Percentiles rank a stretch among this genome's conserved stretches.
Evolutionary conservation across 257 asterid genomes (phyloP).

Genomic region (Rauvolfia tetraphylla): DNA sequence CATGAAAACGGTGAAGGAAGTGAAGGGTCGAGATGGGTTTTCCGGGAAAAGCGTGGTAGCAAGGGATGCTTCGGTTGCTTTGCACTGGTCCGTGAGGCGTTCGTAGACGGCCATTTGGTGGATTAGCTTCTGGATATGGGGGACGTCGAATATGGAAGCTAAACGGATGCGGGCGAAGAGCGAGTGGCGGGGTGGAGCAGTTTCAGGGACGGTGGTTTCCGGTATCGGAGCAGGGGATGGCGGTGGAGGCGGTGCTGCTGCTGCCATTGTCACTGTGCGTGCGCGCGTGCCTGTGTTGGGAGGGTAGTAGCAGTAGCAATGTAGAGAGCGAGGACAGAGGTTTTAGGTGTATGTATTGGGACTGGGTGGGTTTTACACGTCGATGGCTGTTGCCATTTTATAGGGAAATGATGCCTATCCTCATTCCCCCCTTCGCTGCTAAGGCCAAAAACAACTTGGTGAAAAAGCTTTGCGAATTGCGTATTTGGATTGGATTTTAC

Average conservation of each 20-base stretch:
- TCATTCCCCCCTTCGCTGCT: too few species aligned
- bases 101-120: constrained; percentile 51
- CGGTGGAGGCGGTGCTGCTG: constrained; percentile 42
- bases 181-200: constrained; percentile 12
- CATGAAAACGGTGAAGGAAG: constrained; percentile 44
- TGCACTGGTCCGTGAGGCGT: constrained; percentile 32
- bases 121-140: constrained; percentile 43
- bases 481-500: background rate
- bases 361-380: background rate
- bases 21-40: constrained; percentile 29
- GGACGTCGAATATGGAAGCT: constrained; percentile 35
- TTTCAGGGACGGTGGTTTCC: constrained; percentile 12
- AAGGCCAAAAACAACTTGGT: too few species aligned
- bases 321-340: background rate
- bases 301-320: too few species aligned
- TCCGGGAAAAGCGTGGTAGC: constrained; percentile 41
- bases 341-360: background rate
- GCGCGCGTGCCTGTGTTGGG: too few species aligned
- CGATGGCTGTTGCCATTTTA: background rate
- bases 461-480: too few species aligned
- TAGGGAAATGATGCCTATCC: background rate
- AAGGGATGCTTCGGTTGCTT: constrained; percentile 43
- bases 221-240: constrained; percentile 27
- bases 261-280: constrained; percentile 28
- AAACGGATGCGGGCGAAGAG: constrained; percentile 40